phyloP scores from a whole-genome alignment of 1,139 yeast genomes.

The Hyphopichia khmerensis region DNA sequence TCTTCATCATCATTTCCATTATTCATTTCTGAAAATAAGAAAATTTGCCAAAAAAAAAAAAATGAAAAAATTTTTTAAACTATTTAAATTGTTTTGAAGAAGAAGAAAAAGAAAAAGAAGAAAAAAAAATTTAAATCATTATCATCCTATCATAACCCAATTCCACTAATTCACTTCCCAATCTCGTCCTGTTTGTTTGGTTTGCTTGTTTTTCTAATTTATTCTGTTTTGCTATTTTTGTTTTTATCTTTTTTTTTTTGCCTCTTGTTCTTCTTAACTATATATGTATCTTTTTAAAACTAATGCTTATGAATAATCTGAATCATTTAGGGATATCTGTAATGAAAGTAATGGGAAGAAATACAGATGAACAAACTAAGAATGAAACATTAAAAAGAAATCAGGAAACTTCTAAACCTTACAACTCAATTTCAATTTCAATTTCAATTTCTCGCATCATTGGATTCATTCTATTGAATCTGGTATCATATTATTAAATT shows the following conservation, averaged over 20 bases:
- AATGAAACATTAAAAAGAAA: too few species aligned
- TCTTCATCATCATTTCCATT: neutral
- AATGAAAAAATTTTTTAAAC: too few species aligned
- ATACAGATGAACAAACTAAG: too few species aligned
- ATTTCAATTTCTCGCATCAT: neutral
- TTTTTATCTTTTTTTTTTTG: too few species aligned
- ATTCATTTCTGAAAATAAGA: neutral
- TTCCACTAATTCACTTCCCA: neutral
- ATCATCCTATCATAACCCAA: too few species aligned
- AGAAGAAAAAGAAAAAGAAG: too few species aligned
- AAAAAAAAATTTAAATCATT: too few species aligned
- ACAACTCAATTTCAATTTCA: neutral
- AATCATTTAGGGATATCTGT: neutral
- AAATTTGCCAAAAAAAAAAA: too few species aligned
- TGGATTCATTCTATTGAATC: neutral
- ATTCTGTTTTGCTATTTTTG: too few species aligned
- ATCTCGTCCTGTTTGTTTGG: neutral
- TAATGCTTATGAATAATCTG: constrained; percentile 1
- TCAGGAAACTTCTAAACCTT: too few species aligned
- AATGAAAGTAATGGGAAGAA: neutral
- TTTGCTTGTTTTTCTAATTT: neutral
- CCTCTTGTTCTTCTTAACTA: neutral
- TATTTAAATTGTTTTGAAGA: too few species aligned
- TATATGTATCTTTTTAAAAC: constrained; percentile 1
- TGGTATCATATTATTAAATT: neutral